These are phyloP conservation scores for Gardenia jasminoides DNA, from an alignment of 257 asterid genomes.

Conservation along the genomic window DNA sequence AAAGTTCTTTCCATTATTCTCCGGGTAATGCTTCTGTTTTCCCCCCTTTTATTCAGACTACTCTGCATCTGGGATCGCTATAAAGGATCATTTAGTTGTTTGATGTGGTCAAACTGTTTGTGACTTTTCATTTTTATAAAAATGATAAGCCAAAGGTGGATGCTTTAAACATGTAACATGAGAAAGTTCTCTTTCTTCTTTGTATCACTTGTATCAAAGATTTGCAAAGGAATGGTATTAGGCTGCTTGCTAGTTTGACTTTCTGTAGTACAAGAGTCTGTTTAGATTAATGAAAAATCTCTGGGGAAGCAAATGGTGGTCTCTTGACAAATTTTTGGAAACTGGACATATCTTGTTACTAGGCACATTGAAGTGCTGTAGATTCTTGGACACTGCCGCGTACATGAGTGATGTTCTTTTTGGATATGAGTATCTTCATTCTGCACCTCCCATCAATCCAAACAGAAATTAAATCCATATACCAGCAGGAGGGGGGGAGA, in stretches of 20 bases:
- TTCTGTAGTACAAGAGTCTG: background rate
- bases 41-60: conserved; percentile 1
- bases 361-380: background rate
- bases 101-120: background rate
- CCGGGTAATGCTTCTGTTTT: conserved; percentile 43
- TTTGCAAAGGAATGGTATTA: conserved; percentile 2
- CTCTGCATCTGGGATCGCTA: background rate
- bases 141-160: no score
- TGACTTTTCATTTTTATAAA: no score
- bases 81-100: background rate
- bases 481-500: background rate
- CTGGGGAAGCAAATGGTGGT: background rate
- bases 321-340: background rate
- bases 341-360: background rate
- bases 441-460: background rate
- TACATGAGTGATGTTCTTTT: background rate
- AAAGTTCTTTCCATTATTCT: conserved; percentile 70
- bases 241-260: background rate
- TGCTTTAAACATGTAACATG: background rate
- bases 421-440: background rate
- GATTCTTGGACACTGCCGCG: background rate
- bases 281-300: background rate
- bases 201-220: background rate
- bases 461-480: background rate
- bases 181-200: background rate